Conservation (phyloP, 768 basidiomycete species). For the Mycena alexandri region DNA sequence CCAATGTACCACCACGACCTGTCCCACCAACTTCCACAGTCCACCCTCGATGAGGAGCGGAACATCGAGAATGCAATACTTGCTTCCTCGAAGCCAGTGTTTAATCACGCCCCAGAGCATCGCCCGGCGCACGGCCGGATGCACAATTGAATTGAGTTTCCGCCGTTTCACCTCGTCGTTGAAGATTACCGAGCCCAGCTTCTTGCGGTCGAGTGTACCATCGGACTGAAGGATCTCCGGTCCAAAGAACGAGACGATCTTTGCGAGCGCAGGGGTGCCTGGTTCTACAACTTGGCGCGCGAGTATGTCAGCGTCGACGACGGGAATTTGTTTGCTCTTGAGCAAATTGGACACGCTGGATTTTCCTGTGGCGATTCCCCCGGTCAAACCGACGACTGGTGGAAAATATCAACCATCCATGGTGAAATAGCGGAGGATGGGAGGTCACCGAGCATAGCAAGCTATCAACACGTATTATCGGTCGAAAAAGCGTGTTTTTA, state of each 20-base stretch:
- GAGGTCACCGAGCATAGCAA: conserved; percentile 33
- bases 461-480: not conserved
- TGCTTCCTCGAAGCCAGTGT: conserved; percentile 84
- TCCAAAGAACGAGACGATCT: conserved; percentile 82
- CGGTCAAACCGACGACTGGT: conserved; percentile 93
- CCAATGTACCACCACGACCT: conserved; percentile 94
- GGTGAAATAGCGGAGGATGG: not conserved
- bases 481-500: not conserved
- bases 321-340: conserved; percentile 72
- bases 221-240: conserved; percentile 70
- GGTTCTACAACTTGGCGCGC: conserved; percentile 90
- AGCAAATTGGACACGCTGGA: conserved; percentile 89
- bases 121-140: conserved; percentile 89
- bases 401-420: not conserved
- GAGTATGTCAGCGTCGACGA: conserved; percentile 93
- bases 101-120: conserved; percentile 77
- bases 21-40: conserved; percentile 85
- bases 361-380: conserved; percentile 97
- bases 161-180: conserved; percentile 77
- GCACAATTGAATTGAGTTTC: conserved; percentile 86
- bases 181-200: conserved; percentile 89
- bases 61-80: conserved; percentile 88
- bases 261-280: conserved; percentile 77
- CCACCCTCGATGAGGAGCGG: conserved; percentile 93
- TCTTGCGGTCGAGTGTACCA: conserved; percentile 84